Base-by-base conservation (phyloP, 2,329 filamentous ascomycete genomes). In the Pseudogymnoascus sp. region DNA sequence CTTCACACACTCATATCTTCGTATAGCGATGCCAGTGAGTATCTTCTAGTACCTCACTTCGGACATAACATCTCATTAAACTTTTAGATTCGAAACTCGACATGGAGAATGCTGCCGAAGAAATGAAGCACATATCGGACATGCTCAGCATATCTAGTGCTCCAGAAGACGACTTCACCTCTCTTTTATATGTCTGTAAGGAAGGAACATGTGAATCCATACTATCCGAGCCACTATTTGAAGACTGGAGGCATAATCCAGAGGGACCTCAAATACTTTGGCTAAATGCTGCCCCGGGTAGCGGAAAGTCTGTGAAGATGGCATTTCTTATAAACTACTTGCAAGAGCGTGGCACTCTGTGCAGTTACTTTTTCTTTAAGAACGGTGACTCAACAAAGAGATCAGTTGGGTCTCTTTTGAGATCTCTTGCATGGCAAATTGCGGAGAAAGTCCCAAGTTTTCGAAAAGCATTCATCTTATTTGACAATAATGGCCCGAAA, bases 261-360 rank as follows among this genome's bases (percentile, higher is more conserved):
- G 12, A 3, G 18, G 32, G 25, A 18, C 32, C 63, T 2, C 37
- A 61, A 57, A 16, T 73, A 11, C 32, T 72, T 7, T 74, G 72
- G 71, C 41, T 70, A 20, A 47, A 63, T 60, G 71, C 61, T 16
- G 43, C 43, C 4, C 65, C 73, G 3, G 73, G 63, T 1, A 68
- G 59, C 39, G 73, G 72, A 3, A 75, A 75, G 43, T 73, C 73
- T 2, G 67, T 73, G 8, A 22, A 71, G 9, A 65, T 70, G 4
- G 63, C 70, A 2, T 68, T 62, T 61, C 60, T 70, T 34, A 68
- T 72, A 43, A 62, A 70, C 28, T 61, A 66, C 41, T 63, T 70
- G 8, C 60, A 50, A 25, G 59, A 65, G n/a, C 12, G 37, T 18
- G 64, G 59, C 18, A 18, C 41, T 12, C 18, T 12, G 4, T 69